These are phyloP conservation scores for Crucihimalaya himalaica DNA, from an alignment of 345 rosid genomes.

Conservation along the genomic window DNA sequence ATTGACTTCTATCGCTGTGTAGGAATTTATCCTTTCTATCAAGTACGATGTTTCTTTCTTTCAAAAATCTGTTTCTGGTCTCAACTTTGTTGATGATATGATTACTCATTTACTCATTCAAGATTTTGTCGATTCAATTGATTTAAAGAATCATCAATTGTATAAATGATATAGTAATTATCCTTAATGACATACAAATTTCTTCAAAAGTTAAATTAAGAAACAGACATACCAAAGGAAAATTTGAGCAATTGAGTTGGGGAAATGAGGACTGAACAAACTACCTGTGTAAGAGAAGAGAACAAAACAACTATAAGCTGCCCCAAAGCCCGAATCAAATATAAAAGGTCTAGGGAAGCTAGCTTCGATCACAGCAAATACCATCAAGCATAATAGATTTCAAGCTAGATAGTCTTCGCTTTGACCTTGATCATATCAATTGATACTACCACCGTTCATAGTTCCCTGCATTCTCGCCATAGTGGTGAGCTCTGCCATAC, in stretches of 20 bases:
- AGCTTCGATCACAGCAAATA: slow-evolving; percentile 24
- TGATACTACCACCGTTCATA: slow-evolving; percentile 26
- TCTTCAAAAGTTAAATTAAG: neutral
- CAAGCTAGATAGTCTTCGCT: neutral
- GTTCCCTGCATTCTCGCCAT: slow-evolving; percentile 5
- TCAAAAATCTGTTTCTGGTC: neutral
- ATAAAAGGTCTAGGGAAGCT: slow-evolving; percentile 9
- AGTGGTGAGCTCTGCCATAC: slow-evolving; percentile 18
- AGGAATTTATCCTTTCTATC: neutral
- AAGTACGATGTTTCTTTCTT: no score
- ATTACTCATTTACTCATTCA: neutral
- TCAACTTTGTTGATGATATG: neutral
- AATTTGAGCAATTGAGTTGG: neutral
- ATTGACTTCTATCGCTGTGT: neutral
- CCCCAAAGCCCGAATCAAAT: slow-evolving; percentile 12
- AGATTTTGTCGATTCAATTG: neutral
- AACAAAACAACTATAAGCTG: slow-evolving; percentile 13
- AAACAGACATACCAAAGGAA: neutral
- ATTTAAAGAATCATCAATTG: neutral
- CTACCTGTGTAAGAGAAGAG: neutral
- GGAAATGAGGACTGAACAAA: slow-evolving; percentile 15
- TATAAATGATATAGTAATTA: slow-evolving; percentile 10
- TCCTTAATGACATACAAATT: slow-evolving; percentile 13
- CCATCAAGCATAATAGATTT: slow-evolving; percentile 10
- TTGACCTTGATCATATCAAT: slow-evolving; percentile 5